Conservation (phyloP, 345 rosid species). For the Euphorbia peplus region DNA sequence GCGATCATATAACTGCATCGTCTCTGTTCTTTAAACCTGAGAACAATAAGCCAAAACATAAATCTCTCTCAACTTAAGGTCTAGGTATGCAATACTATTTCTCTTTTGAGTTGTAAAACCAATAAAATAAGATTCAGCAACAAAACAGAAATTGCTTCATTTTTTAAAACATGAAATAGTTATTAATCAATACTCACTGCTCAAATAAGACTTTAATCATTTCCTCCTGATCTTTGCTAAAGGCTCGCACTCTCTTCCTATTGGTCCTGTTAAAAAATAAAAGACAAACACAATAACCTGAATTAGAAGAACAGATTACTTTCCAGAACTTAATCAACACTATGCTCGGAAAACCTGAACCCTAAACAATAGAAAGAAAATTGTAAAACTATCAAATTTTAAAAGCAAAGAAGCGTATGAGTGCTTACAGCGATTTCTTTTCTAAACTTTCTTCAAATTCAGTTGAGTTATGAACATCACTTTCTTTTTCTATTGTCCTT, state of each 20-base stretch:
- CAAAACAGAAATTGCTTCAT: not conserved
- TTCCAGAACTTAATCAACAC: not conserved
- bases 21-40: conserved; percentile 73
- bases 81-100: not conserved
- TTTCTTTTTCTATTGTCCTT: conserved; percentile 25
- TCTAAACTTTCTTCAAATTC: conserved; percentile 31
- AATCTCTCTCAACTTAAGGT: not conserved
- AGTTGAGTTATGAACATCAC: conserved; percentile 31
- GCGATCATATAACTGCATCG: conserved; percentile 80
- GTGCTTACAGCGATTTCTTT: conserved; percentile 55
- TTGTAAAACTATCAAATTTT: not conserved
- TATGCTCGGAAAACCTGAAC: not conserved
- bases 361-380: not conserved
- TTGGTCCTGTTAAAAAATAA: conserved; percentile 49
- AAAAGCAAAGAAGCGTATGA: conserved; percentile 1
- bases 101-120: not conserved
- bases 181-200: conserved; percentile 53
- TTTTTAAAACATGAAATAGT: not conserved
- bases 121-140: not conserved
- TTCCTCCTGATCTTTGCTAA: conserved; percentile 76
- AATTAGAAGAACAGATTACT: conserved; percentile 13
- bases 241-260: conserved; percentile 63
- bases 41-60: conserved; percentile 12
- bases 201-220: conserved; percentile 61
- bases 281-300: conserved; percentile 14